Evolutionary conservation across 176 grass and related monocot species (phyloP).

Genomic region (Pharus latifolius): DNA sequence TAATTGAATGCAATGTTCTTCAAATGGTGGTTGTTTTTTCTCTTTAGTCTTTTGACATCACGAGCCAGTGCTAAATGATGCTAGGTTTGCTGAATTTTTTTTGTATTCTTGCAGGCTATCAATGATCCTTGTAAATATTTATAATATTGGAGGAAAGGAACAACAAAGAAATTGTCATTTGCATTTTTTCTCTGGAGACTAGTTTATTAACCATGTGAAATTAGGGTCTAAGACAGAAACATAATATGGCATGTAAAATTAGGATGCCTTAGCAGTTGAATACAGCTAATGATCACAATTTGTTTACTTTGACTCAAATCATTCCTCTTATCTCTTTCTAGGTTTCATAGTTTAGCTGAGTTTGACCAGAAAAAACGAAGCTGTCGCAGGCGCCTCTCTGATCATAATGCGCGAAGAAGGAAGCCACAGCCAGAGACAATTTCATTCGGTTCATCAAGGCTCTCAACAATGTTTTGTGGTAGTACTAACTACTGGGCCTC

Average conservation of each 20-base stretch:
- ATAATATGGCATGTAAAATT: neutral
- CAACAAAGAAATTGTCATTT: neutral
- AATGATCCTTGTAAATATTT: too few relatives aligned
- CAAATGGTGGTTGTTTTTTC: too few relatives aligned
- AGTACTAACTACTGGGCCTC: neutral
- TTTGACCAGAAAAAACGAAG: slow-evolving; percentile 88
- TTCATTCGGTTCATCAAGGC: slow-evolving; percentile 46
- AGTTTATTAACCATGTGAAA: neutral
- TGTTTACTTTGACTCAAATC: neutral
- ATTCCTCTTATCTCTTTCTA: neutral
- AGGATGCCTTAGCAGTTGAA: neutral
- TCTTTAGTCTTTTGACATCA: neutral
- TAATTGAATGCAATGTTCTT: neutral
- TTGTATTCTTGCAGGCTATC: too few relatives aligned
- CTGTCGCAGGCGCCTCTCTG: slow-evolving; percentile 52
- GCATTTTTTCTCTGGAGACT: neutral
- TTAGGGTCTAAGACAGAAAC: neutral
- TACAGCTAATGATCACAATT: neutral
- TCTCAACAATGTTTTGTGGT: slow-evolving; percentile 45
- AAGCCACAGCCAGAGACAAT: slow-evolving; percentile 50
- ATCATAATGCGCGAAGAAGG: slow-evolving; percentile 69
- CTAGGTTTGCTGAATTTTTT: neutral
- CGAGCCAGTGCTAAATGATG: neutral
- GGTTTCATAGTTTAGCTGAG: slow-evolving; percentile 64
- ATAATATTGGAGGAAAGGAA: too few relatives aligned